Conservation (phyloP, 2,329 filamentous ascomycete species). For the Colletotrichum sp. region DNA sequence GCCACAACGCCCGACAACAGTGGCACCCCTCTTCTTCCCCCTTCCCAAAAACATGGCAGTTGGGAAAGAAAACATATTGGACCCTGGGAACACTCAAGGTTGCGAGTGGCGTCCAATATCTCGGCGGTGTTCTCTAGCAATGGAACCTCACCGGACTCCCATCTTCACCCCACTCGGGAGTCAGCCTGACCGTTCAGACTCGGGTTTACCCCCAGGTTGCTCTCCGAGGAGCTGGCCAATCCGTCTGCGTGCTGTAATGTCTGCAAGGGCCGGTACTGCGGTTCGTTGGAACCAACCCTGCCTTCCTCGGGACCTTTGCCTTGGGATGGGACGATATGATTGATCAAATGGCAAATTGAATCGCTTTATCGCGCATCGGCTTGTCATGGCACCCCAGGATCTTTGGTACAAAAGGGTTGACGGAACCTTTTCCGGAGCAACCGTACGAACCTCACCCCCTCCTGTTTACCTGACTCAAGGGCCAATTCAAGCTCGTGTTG, state of each 20-base stretch:
- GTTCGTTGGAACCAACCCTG: background rate
- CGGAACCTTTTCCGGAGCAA: slow-evolving; percentile 2
- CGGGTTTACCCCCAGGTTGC: background rate
- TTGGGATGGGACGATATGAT: background rate
- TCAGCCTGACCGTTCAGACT: background rate
- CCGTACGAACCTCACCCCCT: background rate
- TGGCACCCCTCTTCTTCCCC: background rate
- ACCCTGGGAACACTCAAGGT: background rate
- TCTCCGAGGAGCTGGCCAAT: background rate
- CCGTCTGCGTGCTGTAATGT: background rate
- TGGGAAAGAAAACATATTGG: background rate
- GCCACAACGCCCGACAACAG: background rate
- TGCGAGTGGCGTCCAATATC: background rate
- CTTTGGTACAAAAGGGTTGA: background rate
- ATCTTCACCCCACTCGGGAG: background rate
- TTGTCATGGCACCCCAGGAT: background rate
- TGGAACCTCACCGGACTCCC: background rate
- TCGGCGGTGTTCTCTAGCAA: background rate
- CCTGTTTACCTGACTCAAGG: background rate
- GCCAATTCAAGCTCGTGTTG: background rate
- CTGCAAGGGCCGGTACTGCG: background rate
- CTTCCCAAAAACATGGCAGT: background rate
- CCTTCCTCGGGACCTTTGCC: background rate
- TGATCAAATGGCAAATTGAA: background rate
- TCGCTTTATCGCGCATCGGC: background rate